Evolutionary conservation across 2,329 filamentous ascomycete genomes (phyloP).

Genomic region (Raffaelea ambrosiae): DNA sequence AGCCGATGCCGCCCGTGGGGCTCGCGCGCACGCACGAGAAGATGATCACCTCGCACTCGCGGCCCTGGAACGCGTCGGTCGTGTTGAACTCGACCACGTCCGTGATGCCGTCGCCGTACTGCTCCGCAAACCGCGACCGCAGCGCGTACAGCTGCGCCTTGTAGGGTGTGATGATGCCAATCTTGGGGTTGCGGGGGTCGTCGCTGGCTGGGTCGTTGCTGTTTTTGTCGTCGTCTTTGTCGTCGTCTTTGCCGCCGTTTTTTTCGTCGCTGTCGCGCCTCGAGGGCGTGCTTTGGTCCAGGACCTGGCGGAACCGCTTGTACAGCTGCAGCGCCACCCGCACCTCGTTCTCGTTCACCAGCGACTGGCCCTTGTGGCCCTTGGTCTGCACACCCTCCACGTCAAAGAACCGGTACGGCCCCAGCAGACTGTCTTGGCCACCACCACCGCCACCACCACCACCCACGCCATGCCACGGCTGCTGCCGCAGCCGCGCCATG

Average conservation of each 20-base stretch:
- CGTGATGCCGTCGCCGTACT: conserved; percentile 67
- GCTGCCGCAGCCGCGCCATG: conserved; percentile 67
- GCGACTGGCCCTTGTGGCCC: conserved; percentile 75
- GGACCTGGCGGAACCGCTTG: conserved; percentile 54
- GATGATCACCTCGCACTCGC: conserved; percentile 96
- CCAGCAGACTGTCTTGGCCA: too few species aligned
- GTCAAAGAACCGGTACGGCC: conserved; percentile 95
- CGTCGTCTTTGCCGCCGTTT: conserved; percentile 43
- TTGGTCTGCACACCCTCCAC: conserved; percentile 79
- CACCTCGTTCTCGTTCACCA: conserved; percentile 82
- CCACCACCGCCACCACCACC: too few species aligned
- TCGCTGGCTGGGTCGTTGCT: neutral
- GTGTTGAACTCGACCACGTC: conserved; percentile 94
- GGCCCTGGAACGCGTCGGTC: conserved; percentile 94
- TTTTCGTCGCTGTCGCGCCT: too few species aligned
- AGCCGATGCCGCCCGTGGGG: conserved; percentile 90
- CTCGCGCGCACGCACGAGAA: conserved; percentile 96
- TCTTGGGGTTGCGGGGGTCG: conserved; percentile 58
- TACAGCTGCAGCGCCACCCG: conserved; percentile 82
- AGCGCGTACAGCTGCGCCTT: conserved; percentile 84
- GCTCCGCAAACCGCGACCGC: conserved; percentile 61
- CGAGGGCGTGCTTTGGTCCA: too few species aligned
- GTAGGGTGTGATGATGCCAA: conserved; percentile 97
- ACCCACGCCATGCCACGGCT: conserved; percentile 75
- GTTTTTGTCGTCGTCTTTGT: conserved; percentile 30